A percentile compares a stretch with the other conserved stretches of the same genome.
Conservation (phyloP, 305 asterid species). For the Fraxinus angustifolia region DNA sequence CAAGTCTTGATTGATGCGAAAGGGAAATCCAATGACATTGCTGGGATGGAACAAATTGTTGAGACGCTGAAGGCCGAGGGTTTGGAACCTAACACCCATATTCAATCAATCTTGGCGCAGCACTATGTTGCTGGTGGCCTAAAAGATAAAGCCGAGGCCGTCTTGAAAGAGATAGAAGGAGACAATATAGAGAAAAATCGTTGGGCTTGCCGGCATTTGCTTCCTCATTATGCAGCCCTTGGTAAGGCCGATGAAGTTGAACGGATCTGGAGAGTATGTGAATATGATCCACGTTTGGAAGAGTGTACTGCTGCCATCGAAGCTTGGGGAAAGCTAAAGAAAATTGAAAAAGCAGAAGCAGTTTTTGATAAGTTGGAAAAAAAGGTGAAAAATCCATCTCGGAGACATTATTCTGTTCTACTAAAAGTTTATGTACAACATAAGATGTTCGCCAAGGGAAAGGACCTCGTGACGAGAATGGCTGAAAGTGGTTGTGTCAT, state of each 20-base stretch:
- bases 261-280: conserved; percentile 65
- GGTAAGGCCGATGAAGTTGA: conserved; percentile 59
- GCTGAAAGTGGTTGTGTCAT: conserved; percentile 43
- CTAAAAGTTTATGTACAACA: conserved; percentile 60
- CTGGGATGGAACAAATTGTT: conserved; percentile 69
- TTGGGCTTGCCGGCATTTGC: conserved; percentile 36
- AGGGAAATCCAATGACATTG: conserved; percentile 59
- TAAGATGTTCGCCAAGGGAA: conserved; percentile 60
- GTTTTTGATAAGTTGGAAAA: conserved; percentile 44
- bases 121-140: conserved; percentile 48
- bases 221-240: conserved; percentile 68
- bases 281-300: conserved; percentile 34
- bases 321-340: conserved; percentile 69
- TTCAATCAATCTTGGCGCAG: conserved; percentile 40
- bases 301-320: conserved; percentile 57
- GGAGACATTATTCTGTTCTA: conserved; percentile 35
- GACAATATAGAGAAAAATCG: conserved; percentile 37
- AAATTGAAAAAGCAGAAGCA: conserved; percentile 65
- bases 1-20: conserved; percentile 52
- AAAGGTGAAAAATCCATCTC: conserved; percentile 32
- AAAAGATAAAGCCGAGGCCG: conserved; percentile 56
- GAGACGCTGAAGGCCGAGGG: conserved; percentile 71
- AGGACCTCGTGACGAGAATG: conserved; percentile 72
- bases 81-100: conserved; percentile 31
- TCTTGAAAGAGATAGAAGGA: conserved; percentile 66